Percentiles rank a stretch among this genome's conserved stretches.
Evolutionary conservation across 2,329 filamentous ascomycete genomes (phyloP).

Genomic region (Exophiala oligosperma): DNA sequence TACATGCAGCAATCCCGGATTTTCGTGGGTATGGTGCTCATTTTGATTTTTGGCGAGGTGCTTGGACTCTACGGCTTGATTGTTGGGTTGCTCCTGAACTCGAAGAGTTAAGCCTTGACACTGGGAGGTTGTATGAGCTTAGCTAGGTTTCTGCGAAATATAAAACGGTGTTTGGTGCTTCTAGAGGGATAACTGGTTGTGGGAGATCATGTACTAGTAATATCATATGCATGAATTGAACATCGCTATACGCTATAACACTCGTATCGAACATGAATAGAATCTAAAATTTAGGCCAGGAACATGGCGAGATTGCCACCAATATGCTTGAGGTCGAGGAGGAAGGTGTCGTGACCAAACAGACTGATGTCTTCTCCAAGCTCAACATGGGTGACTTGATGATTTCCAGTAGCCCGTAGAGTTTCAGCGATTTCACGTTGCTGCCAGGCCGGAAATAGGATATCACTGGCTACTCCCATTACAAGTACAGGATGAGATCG

Average conservation of each 20-base stretch:
- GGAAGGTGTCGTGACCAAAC: constrained; percentile 95
- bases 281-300: constrained; percentile 54
- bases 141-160: background rate
- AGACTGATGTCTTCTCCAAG: constrained; percentile 90
- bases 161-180: no score
- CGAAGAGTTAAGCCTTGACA: constrained; percentile 61
- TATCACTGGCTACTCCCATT: constrained; percentile 92
- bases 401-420: constrained; percentile 73
- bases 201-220: background rate
- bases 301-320: constrained; percentile 82
- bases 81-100: constrained; percentile 90
- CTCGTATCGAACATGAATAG: background rate
- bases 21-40: constrained; percentile 98
- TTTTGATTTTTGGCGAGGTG: constrained; percentile 97
- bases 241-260: background rate
- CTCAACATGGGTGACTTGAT: constrained; percentile 81
- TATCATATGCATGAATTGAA: background rate
- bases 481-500: constrained; percentile 80
- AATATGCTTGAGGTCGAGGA: constrained; percentile 88
- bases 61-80: constrained; percentile 94
- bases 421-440: constrained; percentile 91
- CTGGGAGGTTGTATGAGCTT: background rate
- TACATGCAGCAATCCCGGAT: constrained; percentile 97
- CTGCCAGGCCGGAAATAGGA: constrained; percentile 97
- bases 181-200: no score